Evolutionary conservation across 257 asterid species (phyloP).

Genomic region (Ocimum tenuiflorum): DNA sequence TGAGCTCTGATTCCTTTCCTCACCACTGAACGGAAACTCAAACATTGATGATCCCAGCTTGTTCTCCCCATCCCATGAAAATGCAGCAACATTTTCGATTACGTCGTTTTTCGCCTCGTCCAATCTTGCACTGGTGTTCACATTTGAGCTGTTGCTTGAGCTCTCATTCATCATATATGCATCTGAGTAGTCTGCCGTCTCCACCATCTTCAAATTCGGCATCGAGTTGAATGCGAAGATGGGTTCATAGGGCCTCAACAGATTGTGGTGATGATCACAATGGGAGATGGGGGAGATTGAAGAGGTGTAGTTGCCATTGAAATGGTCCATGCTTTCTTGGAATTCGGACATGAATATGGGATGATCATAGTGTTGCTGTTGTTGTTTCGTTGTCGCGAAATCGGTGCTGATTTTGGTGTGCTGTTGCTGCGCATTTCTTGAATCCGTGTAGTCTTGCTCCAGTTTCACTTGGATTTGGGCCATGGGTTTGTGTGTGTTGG

Average conservation of each 20-base stretch:
- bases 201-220: constrained; percentile 34
- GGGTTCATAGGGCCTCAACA: constrained; percentile 21
- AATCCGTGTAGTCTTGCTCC: constrained; percentile 22
- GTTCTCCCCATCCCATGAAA: constrained; percentile 40
- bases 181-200: constrained; percentile 34
- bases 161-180: constrained; percentile 28
- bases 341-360: constrained; percentile 44
- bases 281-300: constrained; percentile 1
- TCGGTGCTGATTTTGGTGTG: background rate
- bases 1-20: constrained; percentile 28
- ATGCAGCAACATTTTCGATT: constrained; percentile 21
- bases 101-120: constrained; percentile 14
- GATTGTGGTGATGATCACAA: constrained; percentile 14
- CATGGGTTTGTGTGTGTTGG: constrained; percentile 53
- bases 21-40: constrained; percentile 33
- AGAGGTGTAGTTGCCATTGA: constrained; percentile 19
- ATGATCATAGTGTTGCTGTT: constrained; percentile 34
- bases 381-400: constrained; percentile 20
- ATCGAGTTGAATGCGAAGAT: constrained; percentile 28
- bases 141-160: constrained; percentile 38
- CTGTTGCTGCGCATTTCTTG: background rate
- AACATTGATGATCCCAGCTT: constrained; percentile 37
- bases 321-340: constrained; percentile 32
- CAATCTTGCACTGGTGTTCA: constrained; percentile 11
- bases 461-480: constrained; percentile 17